These are phyloP conservation scores for Sodiomyces alkalinus DNA, from an alignment of 2,329 filamentous ascomycete genomes.

Conservation along the genomic window DNA sequence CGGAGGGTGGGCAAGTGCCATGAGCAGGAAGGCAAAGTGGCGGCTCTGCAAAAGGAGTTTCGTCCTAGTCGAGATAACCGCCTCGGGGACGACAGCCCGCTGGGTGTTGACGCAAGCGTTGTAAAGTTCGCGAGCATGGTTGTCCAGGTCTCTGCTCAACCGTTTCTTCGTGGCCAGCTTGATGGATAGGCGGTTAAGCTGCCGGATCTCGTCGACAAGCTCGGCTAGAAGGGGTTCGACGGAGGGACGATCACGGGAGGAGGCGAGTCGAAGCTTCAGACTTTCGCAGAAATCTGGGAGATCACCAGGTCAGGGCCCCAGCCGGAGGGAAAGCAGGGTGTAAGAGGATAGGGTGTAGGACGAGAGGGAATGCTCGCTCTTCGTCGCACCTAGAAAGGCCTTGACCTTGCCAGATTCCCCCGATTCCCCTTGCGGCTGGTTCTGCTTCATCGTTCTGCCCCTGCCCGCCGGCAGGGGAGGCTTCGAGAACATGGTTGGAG, in stretches of 20 bases:
- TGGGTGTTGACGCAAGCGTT: constrained; percentile 44
- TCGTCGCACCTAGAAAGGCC: no score
- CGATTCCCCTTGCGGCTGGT: no score
- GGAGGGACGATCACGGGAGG: constrained; percentile 7
- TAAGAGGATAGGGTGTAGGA: no score
- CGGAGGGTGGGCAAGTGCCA: constrained; percentile 46
- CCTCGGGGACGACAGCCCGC: constrained; percentile 15
- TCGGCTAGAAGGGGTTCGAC: constrained; percentile 14
- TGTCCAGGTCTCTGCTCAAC: constrained; percentile 31
- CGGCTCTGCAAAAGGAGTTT: constrained; percentile 24
- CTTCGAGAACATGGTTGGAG: no score
- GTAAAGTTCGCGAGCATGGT: constrained; percentile 44
- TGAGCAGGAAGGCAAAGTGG: constrained; percentile 49
- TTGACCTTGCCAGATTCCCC: no score
- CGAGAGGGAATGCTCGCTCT: no score
- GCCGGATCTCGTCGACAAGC: constrained; percentile 10
- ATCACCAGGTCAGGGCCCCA: not conserved
- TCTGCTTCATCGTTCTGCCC: no score
- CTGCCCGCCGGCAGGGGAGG: no score
- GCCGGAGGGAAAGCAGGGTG: not conserved
- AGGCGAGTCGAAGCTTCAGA: constrained; percentile 5
- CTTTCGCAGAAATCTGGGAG: constrained; percentile 3
- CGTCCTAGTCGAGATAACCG: constrained; percentile 9
- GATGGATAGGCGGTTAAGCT: not conserved
- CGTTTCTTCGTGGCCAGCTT: not conserved